Percentiles rank a stretch among this genome's conserved stretches.
Conservation (phyloP, 805 yeast species). For the Candida loeiensis region DNA sequence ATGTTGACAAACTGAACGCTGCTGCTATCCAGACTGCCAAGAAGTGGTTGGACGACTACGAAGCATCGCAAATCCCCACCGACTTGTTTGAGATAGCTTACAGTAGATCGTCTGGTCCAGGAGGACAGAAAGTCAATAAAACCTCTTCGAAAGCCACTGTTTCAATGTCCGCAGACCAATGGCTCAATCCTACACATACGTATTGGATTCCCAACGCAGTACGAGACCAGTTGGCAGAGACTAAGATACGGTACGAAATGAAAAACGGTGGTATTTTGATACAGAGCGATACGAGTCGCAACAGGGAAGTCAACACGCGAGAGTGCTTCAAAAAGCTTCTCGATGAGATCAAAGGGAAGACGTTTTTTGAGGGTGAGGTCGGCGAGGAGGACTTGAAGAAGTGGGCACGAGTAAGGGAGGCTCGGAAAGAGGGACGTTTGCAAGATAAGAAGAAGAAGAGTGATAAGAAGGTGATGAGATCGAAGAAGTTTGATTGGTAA, state of each 20-base stretch:
- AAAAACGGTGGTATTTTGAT: constrained; percentile 54
- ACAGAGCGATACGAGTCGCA: constrained; percentile 58
- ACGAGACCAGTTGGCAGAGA: constrained; percentile 35
- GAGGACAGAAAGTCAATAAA: constrained; percentile 86
- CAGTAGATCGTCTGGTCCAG: constrained; percentile 75
- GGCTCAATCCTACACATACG: constrained; percentile 40
- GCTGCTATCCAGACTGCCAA: constrained; percentile 29
- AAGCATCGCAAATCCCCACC: constrained; percentile 39
- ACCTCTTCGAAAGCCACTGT: constrained; percentile 65
- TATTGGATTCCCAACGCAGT: constrained; percentile 61
- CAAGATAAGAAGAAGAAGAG: constrained; percentile 34
- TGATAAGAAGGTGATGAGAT: constrained; percentile 36
- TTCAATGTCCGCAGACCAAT: constrained; percentile 37
- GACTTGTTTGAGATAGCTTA: constrained; percentile 42
- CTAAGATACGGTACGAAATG: constrained; percentile 51
- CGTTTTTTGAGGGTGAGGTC: constrained; percentile 47
- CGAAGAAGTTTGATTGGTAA: constrained; percentile 31
- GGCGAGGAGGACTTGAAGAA: constrained; percentile 44
- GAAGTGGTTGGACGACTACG: constrained; percentile 40
- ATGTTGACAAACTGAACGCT: neutral
- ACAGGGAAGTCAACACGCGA: constrained; percentile 53
- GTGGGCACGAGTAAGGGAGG: constrained; percentile 45
- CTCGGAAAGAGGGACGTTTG: constrained; percentile 29
- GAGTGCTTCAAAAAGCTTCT: constrained; percentile 61
- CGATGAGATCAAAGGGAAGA: constrained; percentile 45